A percentile compares a stretch with the other conserved stretches of the same genome.
phyloP scores from a whole-genome alignment of 306 rosid genomes.

The Vachellia pachyceras region DNA sequence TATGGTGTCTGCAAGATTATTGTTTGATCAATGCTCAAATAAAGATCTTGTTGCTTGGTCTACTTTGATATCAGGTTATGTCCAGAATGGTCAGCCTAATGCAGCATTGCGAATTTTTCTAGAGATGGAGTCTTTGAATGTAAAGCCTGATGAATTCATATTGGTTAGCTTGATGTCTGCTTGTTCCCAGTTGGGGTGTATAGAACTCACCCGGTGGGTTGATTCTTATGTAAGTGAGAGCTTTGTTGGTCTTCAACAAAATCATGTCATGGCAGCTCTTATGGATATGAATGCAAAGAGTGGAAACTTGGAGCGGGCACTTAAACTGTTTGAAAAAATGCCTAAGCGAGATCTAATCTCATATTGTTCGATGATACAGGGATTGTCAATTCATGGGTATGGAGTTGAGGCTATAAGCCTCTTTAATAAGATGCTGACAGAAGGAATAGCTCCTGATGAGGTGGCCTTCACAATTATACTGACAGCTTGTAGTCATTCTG shows the following conservation, averaged over 20 bases:
- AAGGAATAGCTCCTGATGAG: constrained; percentile 72
- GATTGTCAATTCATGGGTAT: constrained; percentile 72
- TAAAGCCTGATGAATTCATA: constrained; percentile 69
- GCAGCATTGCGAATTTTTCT: constrained; percentile 59
- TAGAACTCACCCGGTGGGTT: constrained; percentile 65
- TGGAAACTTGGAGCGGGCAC: constrained; percentile 77
- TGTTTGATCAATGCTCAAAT: constrained; percentile 56
- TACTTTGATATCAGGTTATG: constrained; percentile 76
- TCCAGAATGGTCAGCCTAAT: constrained; percentile 65
- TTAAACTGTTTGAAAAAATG: constrained; percentile 54
- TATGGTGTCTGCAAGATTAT: constrained; percentile 62
- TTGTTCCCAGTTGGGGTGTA: constrained; percentile 63
- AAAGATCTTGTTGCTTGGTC: constrained; percentile 74
- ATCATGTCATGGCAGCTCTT: constrained; percentile 70
- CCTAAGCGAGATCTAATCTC: constrained; percentile 56
- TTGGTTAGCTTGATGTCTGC: constrained; percentile 83
- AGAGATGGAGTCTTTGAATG: constrained; percentile 63
- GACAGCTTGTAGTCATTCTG: constrained; percentile 73
- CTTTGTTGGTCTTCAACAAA: constrained; percentile 47
- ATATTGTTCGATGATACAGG: constrained; percentile 80
- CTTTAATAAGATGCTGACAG: constrained; percentile 69
- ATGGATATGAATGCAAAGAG: constrained; percentile 87
- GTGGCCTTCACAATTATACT: constrained; percentile 77
- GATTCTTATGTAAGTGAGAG: constrained; percentile 56
- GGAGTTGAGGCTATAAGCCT: constrained; percentile 62